Percentiles rank a stretch among this genome's conserved stretches.
phyloP scores from a whole-genome alignment of 176 grass and related monocot genomes.

The Carex littledalei region DNA sequence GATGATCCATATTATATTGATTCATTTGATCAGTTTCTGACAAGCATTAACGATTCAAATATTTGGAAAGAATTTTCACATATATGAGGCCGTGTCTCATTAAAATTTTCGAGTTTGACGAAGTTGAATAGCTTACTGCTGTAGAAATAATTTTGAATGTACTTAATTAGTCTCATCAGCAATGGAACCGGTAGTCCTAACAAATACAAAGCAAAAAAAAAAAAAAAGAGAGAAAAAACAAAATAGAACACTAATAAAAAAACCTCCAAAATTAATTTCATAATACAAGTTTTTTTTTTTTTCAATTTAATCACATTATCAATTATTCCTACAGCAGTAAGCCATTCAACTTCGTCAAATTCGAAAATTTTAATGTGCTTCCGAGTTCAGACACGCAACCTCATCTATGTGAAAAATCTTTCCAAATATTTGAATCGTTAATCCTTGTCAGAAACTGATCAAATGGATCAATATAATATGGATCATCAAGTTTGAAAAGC shows the following conservation, averaged over 20 bases:
- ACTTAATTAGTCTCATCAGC: not conserved
- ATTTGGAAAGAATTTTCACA: not conserved
- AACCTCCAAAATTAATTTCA: not conserved
- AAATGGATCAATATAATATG: constrained; percentile 1
- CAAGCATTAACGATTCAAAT: not conserved
- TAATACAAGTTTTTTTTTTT: not conserved
- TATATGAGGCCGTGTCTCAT: not conserved
- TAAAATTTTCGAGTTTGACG: not conserved
- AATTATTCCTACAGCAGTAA: too few relatives aligned
- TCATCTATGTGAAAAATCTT: not conserved
- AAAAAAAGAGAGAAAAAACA: not conserved
- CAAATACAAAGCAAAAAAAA: not conserved
- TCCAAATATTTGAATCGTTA: not conserved
- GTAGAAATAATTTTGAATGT: too few relatives aligned
- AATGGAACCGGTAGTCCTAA: not conserved
- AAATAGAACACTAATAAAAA: not conserved
- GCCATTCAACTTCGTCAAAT: not conserved
- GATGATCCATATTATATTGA: not conserved
- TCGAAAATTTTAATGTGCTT: not conserved
- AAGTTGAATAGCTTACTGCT: too few relatives aligned
- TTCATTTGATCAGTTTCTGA: constrained; percentile 9
- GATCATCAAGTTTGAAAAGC: not conserved
- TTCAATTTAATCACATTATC: too few relatives aligned
- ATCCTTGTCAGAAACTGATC: not conserved
- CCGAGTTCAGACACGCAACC: not conserved